Conservation (phyloP, 768 basidiomycete species). For the Daedaleopsis nitida region DNA sequence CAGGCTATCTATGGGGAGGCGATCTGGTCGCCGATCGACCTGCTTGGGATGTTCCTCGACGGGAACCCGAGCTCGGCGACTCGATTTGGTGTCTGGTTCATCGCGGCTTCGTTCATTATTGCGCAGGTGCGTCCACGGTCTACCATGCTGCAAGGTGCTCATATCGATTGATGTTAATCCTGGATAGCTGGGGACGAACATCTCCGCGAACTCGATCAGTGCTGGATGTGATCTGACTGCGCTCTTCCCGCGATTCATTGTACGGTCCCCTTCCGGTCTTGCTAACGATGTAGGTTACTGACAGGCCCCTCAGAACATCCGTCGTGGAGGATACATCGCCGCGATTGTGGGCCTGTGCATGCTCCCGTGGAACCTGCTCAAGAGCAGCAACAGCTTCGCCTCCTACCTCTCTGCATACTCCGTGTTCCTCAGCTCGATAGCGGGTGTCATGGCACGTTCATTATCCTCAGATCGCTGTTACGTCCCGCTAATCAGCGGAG, state of each 20-base stretch:
- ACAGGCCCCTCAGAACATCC: conserved; percentile 58
- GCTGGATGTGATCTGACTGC: conserved; percentile 85
- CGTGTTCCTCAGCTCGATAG: conserved; percentile 80
- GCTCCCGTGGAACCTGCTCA: conserved; percentile 76
- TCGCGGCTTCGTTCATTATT: conserved; percentile 76
- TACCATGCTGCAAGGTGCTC: not conserved
- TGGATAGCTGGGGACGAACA: conserved; percentile 58
- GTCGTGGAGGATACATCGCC: conserved; percentile 83
- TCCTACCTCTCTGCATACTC: conserved; percentile 83
- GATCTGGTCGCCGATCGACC: conserved; percentile 78
- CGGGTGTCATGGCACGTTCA: conserved; percentile 70
- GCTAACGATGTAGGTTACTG: not conserved
- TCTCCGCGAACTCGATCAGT: conserved; percentile 80
- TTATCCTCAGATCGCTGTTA: not conserved
- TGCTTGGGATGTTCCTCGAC: conserved; percentile 70
- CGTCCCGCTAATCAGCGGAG: not conserved
- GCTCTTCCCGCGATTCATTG: conserved; percentile 74
- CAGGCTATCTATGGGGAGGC: conserved; percentile 74
- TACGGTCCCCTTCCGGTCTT: conserved; percentile 30
- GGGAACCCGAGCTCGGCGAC: conserved; percentile 62
- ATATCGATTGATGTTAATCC: conserved; percentile 4
- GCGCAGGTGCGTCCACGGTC: conserved; percentile 51
- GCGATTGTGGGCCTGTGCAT: conserved; percentile 76
- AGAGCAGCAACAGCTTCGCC: conserved; percentile 73
- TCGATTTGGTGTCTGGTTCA: conserved; percentile 79